Conservation (phyloP, 2,329 filamentous ascomycete species). For the Neonectria sp. region DNA sequence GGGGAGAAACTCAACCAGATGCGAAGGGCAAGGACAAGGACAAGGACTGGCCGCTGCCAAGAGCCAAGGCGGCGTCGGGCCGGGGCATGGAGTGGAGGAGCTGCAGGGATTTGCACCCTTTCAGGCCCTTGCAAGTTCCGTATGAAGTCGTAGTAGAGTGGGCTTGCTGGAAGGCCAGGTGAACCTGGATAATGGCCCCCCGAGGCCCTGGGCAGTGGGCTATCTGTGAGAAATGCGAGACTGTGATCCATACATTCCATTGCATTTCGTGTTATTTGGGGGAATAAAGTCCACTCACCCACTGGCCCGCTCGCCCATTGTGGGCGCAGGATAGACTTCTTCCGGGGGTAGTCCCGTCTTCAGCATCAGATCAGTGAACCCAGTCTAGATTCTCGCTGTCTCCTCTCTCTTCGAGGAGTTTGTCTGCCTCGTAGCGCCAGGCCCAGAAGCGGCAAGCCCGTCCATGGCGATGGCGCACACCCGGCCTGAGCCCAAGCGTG, state of each 20-base stretch:
- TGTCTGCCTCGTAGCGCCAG: constrained; percentile 26
- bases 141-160: not conserved
- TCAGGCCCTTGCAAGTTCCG: not conserved
- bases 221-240: not conserved
- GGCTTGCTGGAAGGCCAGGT: not conserved
- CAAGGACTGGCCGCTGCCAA: not conserved
- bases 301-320: not conserved
- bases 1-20: not conserved
- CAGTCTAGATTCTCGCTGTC: no score
- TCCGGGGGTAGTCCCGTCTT: not conserved
- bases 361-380: not conserved
- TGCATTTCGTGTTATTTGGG: not conserved
- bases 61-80: constrained; percentile 7
- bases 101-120: not conserved
- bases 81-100: constrained; percentile 2
- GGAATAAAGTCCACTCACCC: not conserved
- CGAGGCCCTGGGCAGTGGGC: no score
- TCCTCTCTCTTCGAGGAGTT: not conserved
- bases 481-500: constrained; percentile 44
- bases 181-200: not conserved
- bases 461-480: constrained; percentile 35
- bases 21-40: not conserved
- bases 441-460: constrained; percentile 41
- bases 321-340: not conserved
- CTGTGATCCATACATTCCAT: constrained; percentile 1